These are phyloP conservation scores for Tolypocladium sp. DNA, from an alignment of 2,329 filamentous ascomycete species.

Conservation along the genomic window DNA sequence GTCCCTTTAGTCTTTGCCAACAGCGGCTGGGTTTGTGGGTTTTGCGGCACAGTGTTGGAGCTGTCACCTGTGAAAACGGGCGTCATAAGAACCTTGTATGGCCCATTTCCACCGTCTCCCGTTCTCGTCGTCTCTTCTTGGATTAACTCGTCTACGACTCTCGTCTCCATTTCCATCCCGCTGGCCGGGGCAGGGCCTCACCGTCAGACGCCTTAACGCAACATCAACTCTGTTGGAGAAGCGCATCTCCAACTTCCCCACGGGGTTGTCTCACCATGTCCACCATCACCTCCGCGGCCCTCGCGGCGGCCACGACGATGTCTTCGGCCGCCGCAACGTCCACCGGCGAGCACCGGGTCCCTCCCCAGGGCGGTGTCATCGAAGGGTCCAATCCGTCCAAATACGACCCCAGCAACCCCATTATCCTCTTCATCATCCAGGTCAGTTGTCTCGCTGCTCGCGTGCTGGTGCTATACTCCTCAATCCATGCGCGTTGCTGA, in stretches of 20 bases:
- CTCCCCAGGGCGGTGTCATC: slow-evolving; percentile 52
- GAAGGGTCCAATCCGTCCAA: slow-evolving; percentile 60
- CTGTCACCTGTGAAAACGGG: not conserved
- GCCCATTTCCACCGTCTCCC: too few relatives aligned
- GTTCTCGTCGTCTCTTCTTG: not conserved
- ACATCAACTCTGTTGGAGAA: not conserved
- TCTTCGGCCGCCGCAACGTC: not conserved
- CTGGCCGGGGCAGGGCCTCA: not conserved
- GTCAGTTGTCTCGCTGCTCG: slow-evolving; percentile 11
- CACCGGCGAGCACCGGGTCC: not conserved
- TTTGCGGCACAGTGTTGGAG: too few relatives aligned
- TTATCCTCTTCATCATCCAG: slow-evolving; percentile 72
- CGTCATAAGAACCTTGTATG: not conserved
- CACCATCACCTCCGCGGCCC: not conserved
- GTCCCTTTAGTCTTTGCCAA: too few relatives aligned
- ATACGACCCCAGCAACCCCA: slow-evolving; percentile 63
- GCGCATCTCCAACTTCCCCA: not conserved
- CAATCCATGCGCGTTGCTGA: not conserved
- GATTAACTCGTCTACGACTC: not conserved
- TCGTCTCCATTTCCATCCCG: not conserved
- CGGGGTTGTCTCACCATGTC: not conserved
- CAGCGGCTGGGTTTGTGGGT: not conserved
- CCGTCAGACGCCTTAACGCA: not conserved
- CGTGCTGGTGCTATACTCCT: not conserved
- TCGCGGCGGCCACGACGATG: not conserved